A percentile compares a stretch with the other conserved stretches of the same genome.
Evolutionary conservation across 2,329 filamentous ascomycete genomes (phyloP).

Genomic region (Akanthomyces muscarius): DNA sequence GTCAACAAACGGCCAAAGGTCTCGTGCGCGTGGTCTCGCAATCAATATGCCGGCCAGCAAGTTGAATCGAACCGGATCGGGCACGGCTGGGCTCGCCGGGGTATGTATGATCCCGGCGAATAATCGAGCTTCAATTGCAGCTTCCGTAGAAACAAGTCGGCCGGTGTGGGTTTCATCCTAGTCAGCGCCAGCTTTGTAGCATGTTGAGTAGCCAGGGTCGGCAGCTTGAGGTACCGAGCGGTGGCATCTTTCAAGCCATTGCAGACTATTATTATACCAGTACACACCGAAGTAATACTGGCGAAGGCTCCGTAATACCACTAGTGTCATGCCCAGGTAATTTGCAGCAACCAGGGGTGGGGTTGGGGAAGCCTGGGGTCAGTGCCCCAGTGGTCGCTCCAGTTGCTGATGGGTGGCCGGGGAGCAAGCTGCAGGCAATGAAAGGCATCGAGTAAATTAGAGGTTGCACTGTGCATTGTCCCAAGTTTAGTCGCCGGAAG

Average conservation of each 20-base stretch:
- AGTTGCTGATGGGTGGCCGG: not conserved
- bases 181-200: slow-evolving; percentile 10
- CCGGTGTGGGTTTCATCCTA: slow-evolving; percentile 11
- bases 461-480: not conserved
- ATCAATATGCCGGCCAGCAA: slow-evolving; percentile 1
- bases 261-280: not conserved
- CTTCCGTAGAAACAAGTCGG: not conserved
- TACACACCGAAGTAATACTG: slow-evolving; percentile 5
- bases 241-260: not conserved
- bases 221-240: not conserved
- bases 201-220: slow-evolving; percentile 8
- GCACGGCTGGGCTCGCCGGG: slow-evolving; percentile 2
- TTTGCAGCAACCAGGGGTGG: slow-evolving; percentile 7
- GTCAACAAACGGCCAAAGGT: not conserved
- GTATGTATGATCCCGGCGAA: slow-evolving; percentile 11
- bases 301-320: slow-evolving; percentile 9
- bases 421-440: slow-evolving; percentile 1
- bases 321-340: slow-evolving; percentile 10
- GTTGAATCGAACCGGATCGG: slow-evolving; percentile 11
- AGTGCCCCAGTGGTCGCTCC: slow-evolving; percentile 6
- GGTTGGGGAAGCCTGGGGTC: slow-evolving; percentile 10
- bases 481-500: not conserved
- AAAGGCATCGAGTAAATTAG: not conserved
- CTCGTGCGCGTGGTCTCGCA: slow-evolving; percentile 2
- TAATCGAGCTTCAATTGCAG: slow-evolving; percentile 15